Evolutionary conservation across 2,329 filamentous ascomycete species (phyloP), one percentile per base, ranked within the genome.

Genomic region (Calonectria fujianensis): DNA sequence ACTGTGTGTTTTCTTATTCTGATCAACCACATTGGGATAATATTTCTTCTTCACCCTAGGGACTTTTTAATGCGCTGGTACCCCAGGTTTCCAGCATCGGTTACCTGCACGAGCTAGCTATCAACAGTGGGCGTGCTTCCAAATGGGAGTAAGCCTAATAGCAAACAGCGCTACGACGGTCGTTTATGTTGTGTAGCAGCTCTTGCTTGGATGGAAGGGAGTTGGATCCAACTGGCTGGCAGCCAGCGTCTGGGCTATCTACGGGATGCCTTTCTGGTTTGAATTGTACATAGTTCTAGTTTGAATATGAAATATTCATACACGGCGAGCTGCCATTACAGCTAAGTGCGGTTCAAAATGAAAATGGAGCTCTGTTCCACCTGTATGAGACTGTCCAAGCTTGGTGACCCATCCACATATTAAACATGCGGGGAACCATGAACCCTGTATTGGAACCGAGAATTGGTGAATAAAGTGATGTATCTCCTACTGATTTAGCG

Each of bases 301-400:
- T 78, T 77, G 70, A 79, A 76, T 74, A 79, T 51, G 67, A 78
- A 48, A 73, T 63, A 74, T 76, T 80, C 39, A 73, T 71, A 63
- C 41, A 52, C 39, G 20, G 24, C 9, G 29, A 50, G 45, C 13
- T 29, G 16, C 37, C n/a, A 61, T 59, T 39, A 61, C 16, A 18
- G 24, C 57, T 27, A 11, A 24, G 13, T n/a, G n/a, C 35, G 35
- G 27, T 50, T 29, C 45, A 4, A 37, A n/a, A 32, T 24, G 29
- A 35, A 8, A 65, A 32, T 32, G 61, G 14, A 27, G 31, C 9
- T 41, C 20, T 14, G 61, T 65, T 50, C 41, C 41, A 50, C 29
- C 16, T 13, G 27, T 50, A 41, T 65, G 41, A 65, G 27, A 50
- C 29, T 65, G 39, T 64, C 61, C 48, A 6, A 20, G 37, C 39